Conservation (phyloP, 2,329 filamentous ascomycete species). For the Aspergillus sp. region DNA sequence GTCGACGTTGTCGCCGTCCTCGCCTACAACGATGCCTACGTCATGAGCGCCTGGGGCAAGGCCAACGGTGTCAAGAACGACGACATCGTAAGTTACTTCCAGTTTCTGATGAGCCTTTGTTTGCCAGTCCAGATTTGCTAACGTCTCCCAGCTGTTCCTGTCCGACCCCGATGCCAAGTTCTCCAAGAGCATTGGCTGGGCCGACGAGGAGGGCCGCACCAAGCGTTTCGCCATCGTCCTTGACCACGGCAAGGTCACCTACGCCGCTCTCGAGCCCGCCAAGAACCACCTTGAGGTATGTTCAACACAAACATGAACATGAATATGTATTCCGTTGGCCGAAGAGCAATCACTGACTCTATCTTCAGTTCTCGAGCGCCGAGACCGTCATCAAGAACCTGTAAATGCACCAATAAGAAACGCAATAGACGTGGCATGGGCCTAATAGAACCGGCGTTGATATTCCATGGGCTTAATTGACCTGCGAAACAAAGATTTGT, state of each 20-base stretch:
- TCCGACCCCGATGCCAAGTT: conserved; percentile 72
- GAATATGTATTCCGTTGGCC: too few species aligned
- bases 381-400: conserved; percentile 40
- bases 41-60: conserved; percentile 90
- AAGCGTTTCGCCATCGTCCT: conserved; percentile 77
- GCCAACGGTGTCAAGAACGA: conserved; percentile 76
- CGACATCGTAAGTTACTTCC: conserved; percentile 54
- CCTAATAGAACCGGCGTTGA: conserved; percentile 16
- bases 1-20: conserved; percentile 80
- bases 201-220: conserved; percentile 67
- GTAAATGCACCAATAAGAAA: conserved; percentile 24
- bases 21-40: conserved; percentile 79
- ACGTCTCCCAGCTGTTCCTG: conserved; percentile 63
- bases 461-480: conserved; percentile 18
- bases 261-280: conserved; percentile 70
- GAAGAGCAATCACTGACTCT: conserved; percentile 4
- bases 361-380: conserved; percentile 37
- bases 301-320: background rate
- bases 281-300: conserved; percentile 43
- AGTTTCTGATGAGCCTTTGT: background rate
- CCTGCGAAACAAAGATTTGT: conserved; percentile 12
- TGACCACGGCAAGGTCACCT: conserved; percentile 79
- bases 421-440: conserved; percentile 13
- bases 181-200: conserved; percentile 77
- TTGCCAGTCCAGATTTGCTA: background rate